Conservation (phyloP, 192 early-diverging fungal genomes). For the Coemansia sp. region DNA sequence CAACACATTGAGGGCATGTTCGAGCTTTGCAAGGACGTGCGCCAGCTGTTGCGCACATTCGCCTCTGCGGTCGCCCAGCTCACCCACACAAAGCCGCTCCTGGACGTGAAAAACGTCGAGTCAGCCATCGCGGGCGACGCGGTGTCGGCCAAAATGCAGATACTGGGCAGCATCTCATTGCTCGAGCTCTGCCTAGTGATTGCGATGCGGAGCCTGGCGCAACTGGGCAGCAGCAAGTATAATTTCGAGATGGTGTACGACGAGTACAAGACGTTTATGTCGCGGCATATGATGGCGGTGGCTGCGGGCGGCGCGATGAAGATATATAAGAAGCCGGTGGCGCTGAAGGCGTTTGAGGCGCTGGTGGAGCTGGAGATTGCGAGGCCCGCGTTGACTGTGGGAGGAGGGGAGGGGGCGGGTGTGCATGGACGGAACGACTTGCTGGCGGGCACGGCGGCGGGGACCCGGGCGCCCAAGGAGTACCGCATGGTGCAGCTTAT, state of each 20-base stretch:
- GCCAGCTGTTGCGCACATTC: constrained; percentile 28
- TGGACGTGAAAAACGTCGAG: constrained; percentile 29
- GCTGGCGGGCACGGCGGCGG: constrained; percentile 33
- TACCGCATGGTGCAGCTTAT: constrained; percentile 82
- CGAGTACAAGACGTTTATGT: constrained; percentile 86
- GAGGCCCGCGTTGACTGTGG: constrained; percentile 34
- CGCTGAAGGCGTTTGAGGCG: constrained; percentile 89
- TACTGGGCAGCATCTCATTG: constrained; percentile 60
- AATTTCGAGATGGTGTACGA: constrained; percentile 97
- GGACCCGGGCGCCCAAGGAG: constrained; percentile 73
- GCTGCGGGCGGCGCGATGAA: constrained; percentile 58
- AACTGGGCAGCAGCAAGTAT: constrained; percentile 65
- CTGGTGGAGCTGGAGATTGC: constrained; percentile 69
- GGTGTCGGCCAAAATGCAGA: constrained; percentile 32
- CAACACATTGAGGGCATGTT: constrained; percentile 16
- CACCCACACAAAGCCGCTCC: neutral
- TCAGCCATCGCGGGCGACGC: constrained; percentile 17
- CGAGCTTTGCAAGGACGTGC: constrained; percentile 40
- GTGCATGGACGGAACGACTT: constrained; percentile 31
- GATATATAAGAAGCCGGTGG: constrained; percentile 75
- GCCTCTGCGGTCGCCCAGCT: constrained; percentile 13
- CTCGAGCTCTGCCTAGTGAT: constrained; percentile 80
- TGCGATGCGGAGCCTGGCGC: constrained; percentile 70
- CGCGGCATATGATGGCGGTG: constrained; percentile 49
- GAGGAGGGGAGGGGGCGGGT: constrained; percentile 2